Base-by-base conservation (phyloP, 2,329 filamentous ascomycete species). In the Fusarium acutatum region DNA sequence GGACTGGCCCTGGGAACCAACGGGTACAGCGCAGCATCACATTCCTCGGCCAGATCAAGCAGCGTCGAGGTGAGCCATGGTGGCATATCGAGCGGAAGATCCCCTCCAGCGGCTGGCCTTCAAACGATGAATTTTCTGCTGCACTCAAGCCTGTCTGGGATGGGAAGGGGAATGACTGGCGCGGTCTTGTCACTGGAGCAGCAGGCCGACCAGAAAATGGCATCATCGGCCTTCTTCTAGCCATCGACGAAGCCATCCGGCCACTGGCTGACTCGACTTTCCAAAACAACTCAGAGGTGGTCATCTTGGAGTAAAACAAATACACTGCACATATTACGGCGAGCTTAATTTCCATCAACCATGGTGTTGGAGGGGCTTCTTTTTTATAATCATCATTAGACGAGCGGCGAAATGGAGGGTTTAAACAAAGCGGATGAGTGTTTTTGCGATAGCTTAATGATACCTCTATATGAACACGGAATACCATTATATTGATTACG, bases 21-120 rank as follows among this genome's bases (percentile, higher is more conserved):
- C 69, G 78, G 14, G 70, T 75, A 26, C 82, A 67, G 24, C 74
- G 83, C 40, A 80, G 82, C 24, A 77, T 90, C n/a, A 81, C 82
- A 5, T 80, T 93, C 41, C 85, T 89, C 41, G 81, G 91, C n/a
- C 84, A 83, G 49, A 82, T 90, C 54, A 83, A 83, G 59, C 80
- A 83, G 15, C 85, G 88, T 22, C 83, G 84, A 41, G 87, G 86
- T 30, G 82, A 84, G 49, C 78, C 83, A 7, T 86, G 84, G 82
- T 91, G 88, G 88, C 84, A 86, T 64, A 79, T 90, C 7, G 82
- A 80, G 70, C 84, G 85, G 15, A 72, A 75, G 22, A 80, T 82
- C 26, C 35, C 60, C 4, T 59, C 57, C 40, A 57, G 58, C 15
- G 59, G 64, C n/a, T 54, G 58, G 34, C 69, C 77, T 18, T 46